A percentile compares a stretch with the other conserved stretches of the same genome.
Evolutionary conservation across 2,329 filamentous ascomycete species (phyloP).

Genomic region (Zymoseptoria crescenta): DNA sequence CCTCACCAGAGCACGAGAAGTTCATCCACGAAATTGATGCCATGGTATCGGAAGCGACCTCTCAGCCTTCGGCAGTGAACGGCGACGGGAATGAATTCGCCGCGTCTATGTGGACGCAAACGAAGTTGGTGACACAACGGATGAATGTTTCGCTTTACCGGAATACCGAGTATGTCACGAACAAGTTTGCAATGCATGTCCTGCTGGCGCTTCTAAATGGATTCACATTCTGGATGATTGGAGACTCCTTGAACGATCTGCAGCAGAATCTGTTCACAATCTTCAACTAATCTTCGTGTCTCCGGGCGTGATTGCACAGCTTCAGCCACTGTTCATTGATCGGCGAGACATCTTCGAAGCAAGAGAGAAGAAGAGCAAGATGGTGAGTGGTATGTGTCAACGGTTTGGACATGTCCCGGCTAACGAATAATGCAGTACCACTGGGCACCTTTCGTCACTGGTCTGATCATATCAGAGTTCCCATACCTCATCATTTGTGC

Average conservation of each 20-base stretch:
- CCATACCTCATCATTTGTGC: conserved; percentile 57
- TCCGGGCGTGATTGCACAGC: conserved; percentile 46
- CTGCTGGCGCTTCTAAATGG: conserved; percentile 40
- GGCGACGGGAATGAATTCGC: conserved; percentile 40
- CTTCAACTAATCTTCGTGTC: conserved; percentile 29
- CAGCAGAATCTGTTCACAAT: conserved; percentile 26
- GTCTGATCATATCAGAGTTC: conserved; percentile 61
- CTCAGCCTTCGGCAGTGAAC: conserved; percentile 29
- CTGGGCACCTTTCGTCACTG: conserved; percentile 63
- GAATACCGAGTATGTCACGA: conserved; percentile 58
- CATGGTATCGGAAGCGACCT: conserved; percentile 32
- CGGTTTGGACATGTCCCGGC: neutral
- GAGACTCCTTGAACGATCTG: conserved; percentile 28
- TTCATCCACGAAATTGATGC: conserved; percentile 35
- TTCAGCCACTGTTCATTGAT: conserved; percentile 52
- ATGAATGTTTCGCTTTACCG: conserved; percentile 56
- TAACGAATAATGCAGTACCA: conserved; percentile 48
- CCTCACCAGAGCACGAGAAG: conserved; percentile 30
- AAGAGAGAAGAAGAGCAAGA: conserved; percentile 48
- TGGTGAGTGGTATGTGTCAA: neutral
- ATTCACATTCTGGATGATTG: conserved; percentile 43
- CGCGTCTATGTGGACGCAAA: conserved; percentile 36
- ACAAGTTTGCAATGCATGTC: conserved; percentile 52
- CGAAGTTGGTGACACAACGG: conserved; percentile 35
- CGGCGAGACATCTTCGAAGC: conserved; percentile 53